Evolutionary conservation across 495 filamentous ascomycete species (phyloP), one percentile per base, ranked within the genome.

Genomic region (Aspergillus sclerotioniger): DNA sequence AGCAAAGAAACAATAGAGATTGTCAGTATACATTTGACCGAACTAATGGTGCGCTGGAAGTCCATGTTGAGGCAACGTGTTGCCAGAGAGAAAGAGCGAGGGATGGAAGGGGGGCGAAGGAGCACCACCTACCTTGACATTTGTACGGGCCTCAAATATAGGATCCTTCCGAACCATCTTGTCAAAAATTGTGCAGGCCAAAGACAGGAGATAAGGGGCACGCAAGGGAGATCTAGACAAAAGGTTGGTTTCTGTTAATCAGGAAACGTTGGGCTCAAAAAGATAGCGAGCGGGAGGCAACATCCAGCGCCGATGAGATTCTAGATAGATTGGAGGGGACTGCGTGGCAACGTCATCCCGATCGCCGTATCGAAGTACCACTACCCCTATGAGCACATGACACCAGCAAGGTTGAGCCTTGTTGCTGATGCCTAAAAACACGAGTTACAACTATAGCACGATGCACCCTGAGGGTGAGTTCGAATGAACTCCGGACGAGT

Each of bases 141-240:
- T 79, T 32, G 76, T 79, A 57, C 76, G 76, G 32, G 76, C 76
- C 64, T 79, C 76, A 60, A 79, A 79, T 29, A 79, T 78, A 35
- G 76, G 76, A 64, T 79, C 76, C 59, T 71, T 74, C 54, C 75
- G 72, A 62, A 76, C 74, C 76, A 79, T 79, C 32, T 56, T 75
- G 69, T 47, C 41, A 37, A 49, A 15, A 49, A 15, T 12, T 15
- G n/a, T 41, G 3, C 5, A 15, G 37, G 33, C 33, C 13, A 35
- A 15, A 41, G 9, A 3, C 10, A 41, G 10, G 4, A n/a, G n/a
- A 41, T 2, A 37, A 37, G 13, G 33, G 25, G 5, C 25, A 25
- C 25, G 25, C 25, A 25, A 25, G 5, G 25, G 5, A 25, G 5
- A 25, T 25, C 25, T 25, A 3, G 25, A 25, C 33, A 2, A 8